phyloP scores from a whole-genome alignment of 2,329 filamentous ascomycete genomes.

The Talaromyces sp. region DNA sequence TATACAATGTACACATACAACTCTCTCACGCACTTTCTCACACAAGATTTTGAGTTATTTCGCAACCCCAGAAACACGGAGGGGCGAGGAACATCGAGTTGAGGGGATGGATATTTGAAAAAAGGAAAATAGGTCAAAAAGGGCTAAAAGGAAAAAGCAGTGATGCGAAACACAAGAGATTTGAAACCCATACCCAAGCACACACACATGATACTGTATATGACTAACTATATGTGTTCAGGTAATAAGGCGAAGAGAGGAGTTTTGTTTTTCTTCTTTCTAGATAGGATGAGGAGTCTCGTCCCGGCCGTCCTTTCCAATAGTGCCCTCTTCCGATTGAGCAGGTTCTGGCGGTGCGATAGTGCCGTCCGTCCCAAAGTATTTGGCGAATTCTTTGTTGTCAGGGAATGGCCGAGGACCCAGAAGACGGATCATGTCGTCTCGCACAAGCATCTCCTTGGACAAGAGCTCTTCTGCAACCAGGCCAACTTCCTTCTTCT shows the following conservation, averaged over 20 bases:
- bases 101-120: background rate
- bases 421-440: slow-evolving; percentile 86
- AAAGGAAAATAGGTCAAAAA: background rate
- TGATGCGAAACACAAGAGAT: background rate
- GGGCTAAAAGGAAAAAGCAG: background rate
- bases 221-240: background rate
- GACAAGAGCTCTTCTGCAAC: slow-evolving; percentile 87
- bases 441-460: slow-evolving; percentile 86
- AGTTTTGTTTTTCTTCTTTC: background rate
- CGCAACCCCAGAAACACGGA: background rate
- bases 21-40: background rate
- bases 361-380: slow-evolving; percentile 60
- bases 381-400: slow-evolving; percentile 85
- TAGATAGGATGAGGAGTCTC: slow-evolving; percentile 23
- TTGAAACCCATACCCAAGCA: background rate
- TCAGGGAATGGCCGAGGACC: slow-evolving; percentile 82
- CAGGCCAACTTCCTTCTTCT: slow-evolving; percentile 81
- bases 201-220: background rate
- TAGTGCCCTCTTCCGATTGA: slow-evolving; percentile 40
- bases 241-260: background rate
- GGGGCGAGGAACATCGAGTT: background rate
- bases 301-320: slow-evolving; percentile 31
- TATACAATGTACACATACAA: background rate
- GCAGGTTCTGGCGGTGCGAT: slow-evolving; percentile 47
- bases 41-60: background rate